Base-by-base conservation (phyloP, 495 filamentous ascomycete genomes). In the Antarctomyces pellizariae region DNA sequence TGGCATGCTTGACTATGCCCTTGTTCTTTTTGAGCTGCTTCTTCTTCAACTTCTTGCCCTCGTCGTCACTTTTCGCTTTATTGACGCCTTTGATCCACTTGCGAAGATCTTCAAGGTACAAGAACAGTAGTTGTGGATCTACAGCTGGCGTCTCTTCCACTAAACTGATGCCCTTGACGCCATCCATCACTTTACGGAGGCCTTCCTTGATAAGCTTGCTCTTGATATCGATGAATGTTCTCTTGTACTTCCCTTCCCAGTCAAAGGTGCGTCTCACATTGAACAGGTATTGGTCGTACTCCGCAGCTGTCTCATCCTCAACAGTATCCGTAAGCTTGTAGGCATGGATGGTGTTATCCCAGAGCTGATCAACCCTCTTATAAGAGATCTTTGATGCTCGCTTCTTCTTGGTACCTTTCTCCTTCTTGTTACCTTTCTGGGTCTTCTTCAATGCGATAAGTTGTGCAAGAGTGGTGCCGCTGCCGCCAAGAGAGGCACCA, bases 121-220 rank as follows among this genome's bases (percentile, higher is more conserved):
- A 52, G 55, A 91, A 93, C 5, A 91, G 62, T 59, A 78, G 67
- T 44, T 90, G 84, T 6, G 83, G 80, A 40, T 90, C 76, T 8
- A 79, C 53, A 15, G 60, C 58, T 2, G 83, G 76, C 2, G 73
- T 71, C 19, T 86, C 78, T 34, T 80, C 71, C 0, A 80, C 75
- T 12, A 91, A 42, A 30, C 68, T 76, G 24, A 90, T 63, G 3
- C 75, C 74, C 42, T 78, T 82, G 37, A 84, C 69, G 13, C 68
- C 76, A 21, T 78, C 75, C 55, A 91, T 64, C 22, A 90, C 64
- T 31, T 72, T 69, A 28, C 57, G 52, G 8, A 92, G 53, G 12
- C 67, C 68, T 30, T 79, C 70, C 6, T 70, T 71, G 3, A 92
- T 57, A 28, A 62, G 52, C 35, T 75, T 76, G 35, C 76, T 83